Base-by-base conservation (phyloP, 805 yeast species). In the Tetrapisispora phaffii region DNA sequence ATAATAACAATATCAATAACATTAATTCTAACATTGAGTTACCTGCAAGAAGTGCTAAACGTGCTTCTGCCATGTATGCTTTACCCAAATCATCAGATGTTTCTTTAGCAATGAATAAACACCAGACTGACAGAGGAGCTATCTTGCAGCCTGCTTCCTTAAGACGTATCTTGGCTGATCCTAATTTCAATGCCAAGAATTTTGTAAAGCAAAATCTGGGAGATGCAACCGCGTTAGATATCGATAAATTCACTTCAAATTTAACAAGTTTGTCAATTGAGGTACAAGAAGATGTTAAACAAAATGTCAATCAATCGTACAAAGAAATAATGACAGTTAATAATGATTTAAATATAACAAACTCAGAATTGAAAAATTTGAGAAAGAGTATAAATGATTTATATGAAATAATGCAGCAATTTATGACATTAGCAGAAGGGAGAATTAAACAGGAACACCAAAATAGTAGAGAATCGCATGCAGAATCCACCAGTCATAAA, bases 191-290 rank as follows among this genome's bases (percentile, higher is more conserved):
- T 50, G 77, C 82, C 1, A 69, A 68, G 21, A 46, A 53, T 2
- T 79, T 71, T 54, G 73, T 79, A 3, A 69, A 70, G 12, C 57
- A 66, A 13, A 75, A 77, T 44, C 59, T 85, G 48, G 67, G 77
- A 10, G 75, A 77, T 49, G 85, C 87, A 1, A 75, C 82, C 7
- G 90, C 89, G 2, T 63, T 76, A 1, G 84, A 80, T 48, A 82
- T 85, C 29, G 88, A 84, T 53, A 77, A 75, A 44, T 83, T 82
- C 61, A 77, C 80, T 47, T 72, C 76, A 17, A 73, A 72, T 43
- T 65, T 85, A 50, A 55, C 63, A 1, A 66, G 69, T 34, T 70
- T 82, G 51, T 73, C 76, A 34, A 58, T 65, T 3, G 59, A 72
- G 37, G 74, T 83, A 34, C 74, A 74, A 17, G 66, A 67, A 22